Evolutionary conservation across 2,329 filamentous ascomycete species (phyloP).

Genomic region (Fonsecaea erecta): DNA sequence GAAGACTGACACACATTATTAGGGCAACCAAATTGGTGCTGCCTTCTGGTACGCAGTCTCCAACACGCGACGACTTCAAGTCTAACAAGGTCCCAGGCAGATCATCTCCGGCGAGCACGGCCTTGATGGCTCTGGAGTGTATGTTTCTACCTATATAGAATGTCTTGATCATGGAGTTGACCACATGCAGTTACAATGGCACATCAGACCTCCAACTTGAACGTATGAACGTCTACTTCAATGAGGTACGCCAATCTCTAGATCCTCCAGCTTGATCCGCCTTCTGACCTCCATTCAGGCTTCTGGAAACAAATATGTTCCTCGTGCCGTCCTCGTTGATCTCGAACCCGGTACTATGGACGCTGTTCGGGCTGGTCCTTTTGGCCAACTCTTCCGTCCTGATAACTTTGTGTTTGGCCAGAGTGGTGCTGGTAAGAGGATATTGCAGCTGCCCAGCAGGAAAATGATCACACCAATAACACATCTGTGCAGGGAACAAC

Average conservation of each 20-base stretch:
- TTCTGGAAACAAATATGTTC: slow-evolving; percentile 98
- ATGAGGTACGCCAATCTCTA: slow-evolving; percentile 65
- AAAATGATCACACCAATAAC: slow-evolving; percentile 24
- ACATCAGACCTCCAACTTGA: slow-evolving; percentile 98
- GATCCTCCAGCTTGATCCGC: background rate
- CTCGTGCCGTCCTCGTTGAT: slow-evolving; percentile 98
- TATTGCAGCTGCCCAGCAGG: background rate
- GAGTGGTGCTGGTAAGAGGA: slow-evolving; percentile 78
- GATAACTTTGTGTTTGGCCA: slow-evolving; percentile 99
- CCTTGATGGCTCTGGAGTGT: slow-evolving; percentile 96
- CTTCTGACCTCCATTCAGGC: slow-evolving; percentile 61
- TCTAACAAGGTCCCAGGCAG: slow-evolving; percentile 64
- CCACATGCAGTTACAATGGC: slow-evolving; percentile 78
- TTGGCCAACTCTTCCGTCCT: slow-evolving; percentile 98
- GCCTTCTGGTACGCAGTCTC: slow-evolving; percentile 81
- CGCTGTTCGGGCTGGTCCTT: slow-evolving; percentile 95
- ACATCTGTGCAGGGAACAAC: slow-evolving; percentile 70
- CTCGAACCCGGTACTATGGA: slow-evolving; percentile 99
- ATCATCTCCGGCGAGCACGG: slow-evolving; percentile 90
- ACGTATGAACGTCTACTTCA: slow-evolving; percentile 99
- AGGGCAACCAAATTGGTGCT: slow-evolving; percentile 99
- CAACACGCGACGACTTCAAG: slow-evolving; percentile 29
- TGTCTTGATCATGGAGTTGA: slow-evolving; percentile 9
- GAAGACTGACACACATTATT: slow-evolving; percentile 38
- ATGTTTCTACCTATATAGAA: slow-evolving; percentile 52